Evolutionary conservation across 306 rosid genomes (phyloP), one percentile per base, ranked within the genome.

Genomic region (Phaseolus lunatus): DNA sequence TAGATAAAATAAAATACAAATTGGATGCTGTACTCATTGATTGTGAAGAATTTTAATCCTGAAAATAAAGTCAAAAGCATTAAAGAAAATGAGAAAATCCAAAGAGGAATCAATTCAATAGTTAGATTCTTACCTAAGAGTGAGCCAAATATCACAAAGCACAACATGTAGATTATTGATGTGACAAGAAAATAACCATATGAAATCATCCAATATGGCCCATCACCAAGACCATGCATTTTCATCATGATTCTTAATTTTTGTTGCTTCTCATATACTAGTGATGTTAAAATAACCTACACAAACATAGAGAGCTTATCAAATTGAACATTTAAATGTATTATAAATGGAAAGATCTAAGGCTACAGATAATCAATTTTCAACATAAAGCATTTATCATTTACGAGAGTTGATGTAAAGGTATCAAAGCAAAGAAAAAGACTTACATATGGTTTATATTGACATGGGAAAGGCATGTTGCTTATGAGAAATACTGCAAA

Each of bases 161-260:
- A 82, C 53, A 90, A 83, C 88, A 88, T 86, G 87, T 91, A 90
- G 79, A 82, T 61, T 31, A 35, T 37, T 43, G 97, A 93, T 50
- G 88, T 19, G 48, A 80, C 53, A 57, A 91, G 84, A 80, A 91
- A 93, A 84, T 91, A 93, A 73, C 82, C 78, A 82, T 93, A 93
- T 5, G 98, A 73, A 70, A 93, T 93, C 80, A 90, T 44, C 98
- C 97, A 91, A 71, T 93, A 93, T 1, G 98, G 89, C 58, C 91
- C 94, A 70, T 93, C 96, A 49, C 92, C 96, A 80, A 94, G 98
- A 72, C 98, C 98, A 5, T 94, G 98, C 96, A 94, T 94, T 86
- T 94, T 94, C 98, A 94, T 94, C 96, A 94, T 94, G 82, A 94
- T 89, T 92, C 98, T 87, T 83, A 94, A 72, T 52, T 83, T 92